These are phyloP conservation scores for Euryodendron excelsum DNA, from an alignment of 148 eudicot species.

Conservation along the genomic window DNA sequence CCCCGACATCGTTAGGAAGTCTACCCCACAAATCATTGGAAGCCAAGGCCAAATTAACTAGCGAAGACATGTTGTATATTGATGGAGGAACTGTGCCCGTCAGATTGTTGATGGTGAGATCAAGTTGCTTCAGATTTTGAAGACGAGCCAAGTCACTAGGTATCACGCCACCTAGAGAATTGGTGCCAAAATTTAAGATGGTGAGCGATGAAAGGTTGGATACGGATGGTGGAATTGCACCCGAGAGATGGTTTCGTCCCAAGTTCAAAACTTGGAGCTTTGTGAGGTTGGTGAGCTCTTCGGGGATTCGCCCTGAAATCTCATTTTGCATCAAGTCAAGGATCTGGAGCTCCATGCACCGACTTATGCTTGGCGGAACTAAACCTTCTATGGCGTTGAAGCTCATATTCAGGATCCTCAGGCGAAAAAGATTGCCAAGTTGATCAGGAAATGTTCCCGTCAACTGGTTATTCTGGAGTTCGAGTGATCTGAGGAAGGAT, in stretches of 20 bases:
- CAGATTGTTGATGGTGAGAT: slow-evolving; percentile 31
- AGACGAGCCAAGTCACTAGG: slow-evolving; percentile 28
- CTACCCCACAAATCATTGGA: slow-evolving; percentile 34
- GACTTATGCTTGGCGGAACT: slow-evolving; percentile 28
- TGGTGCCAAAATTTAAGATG: slow-evolving; percentile 31
- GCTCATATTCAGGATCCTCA: slow-evolving; percentile 29
- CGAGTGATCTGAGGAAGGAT: slow-evolving; percentile 31
- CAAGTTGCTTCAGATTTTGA: slow-evolving; percentile 24
- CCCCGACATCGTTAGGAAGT: slow-evolving; percentile 31
- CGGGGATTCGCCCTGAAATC: slow-evolving; percentile 27
- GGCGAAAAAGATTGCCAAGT: slow-evolving; percentile 20
- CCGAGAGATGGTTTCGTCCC: slow-evolving; percentile 15
- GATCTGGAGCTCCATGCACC: slow-evolving; percentile 20
- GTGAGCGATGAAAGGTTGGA: slow-evolving; percentile 28
- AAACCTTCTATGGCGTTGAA: slow-evolving; percentile 28
- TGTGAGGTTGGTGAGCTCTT: slow-evolving; percentile 18
- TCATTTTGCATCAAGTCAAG: slow-evolving; percentile 30
- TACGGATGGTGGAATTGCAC: slow-evolving; percentile 30
- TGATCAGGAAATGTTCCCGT: slow-evolving; percentile 26
- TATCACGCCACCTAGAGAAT: slow-evolving; percentile 24
- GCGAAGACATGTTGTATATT: slow-evolving; percentile 37
- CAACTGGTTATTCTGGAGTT: slow-evolving; percentile 33
- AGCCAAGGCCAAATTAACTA: slow-evolving; percentile 27
- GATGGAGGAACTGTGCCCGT: slow-evolving; percentile 30
- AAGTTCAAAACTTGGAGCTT: slow-evolving; percentile 31